These are phyloP conservation scores for Clathrus columnatus DNA, from an alignment of 768 basidiomycete species.

Conservation along the genomic window DNA sequence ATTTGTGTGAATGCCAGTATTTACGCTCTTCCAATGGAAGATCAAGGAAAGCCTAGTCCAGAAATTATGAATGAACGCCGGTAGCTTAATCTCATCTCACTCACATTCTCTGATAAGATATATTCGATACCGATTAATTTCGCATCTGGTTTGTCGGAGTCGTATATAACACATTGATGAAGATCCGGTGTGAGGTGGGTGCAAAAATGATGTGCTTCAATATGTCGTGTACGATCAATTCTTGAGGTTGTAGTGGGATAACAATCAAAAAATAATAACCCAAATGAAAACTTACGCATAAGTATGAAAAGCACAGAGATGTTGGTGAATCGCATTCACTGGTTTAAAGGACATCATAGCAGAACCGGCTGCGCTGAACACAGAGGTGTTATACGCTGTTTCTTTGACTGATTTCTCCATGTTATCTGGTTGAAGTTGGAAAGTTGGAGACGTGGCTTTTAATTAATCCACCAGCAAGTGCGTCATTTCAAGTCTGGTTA, in stretches of 20 bases:
- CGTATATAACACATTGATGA: conserved; percentile 39
- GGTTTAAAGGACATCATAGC: conserved; percentile 27
- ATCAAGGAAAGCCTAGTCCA: conserved; percentile 25
- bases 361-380: conserved; percentile 21
- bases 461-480: no score
- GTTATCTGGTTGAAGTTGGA: no score
- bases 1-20: conserved; percentile 48
- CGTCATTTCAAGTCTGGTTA: no score
- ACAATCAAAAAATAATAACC: background rate
- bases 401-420: conserved; percentile 24
- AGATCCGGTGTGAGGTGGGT: conserved; percentile 30
- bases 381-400: conserved; percentile 19
- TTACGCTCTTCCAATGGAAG: conserved; percentile 39
- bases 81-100: background rate
- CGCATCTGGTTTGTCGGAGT: conserved; percentile 35
- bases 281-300: conserved; percentile 20
- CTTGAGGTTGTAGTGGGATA: conserved; percentile 14
- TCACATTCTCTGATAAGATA: conserved; percentile 34
- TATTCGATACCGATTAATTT: conserved; percentile 48
- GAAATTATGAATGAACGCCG: background rate
- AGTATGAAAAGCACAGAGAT: conserved; percentile 28
- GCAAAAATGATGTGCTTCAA: conserved; percentile 39
- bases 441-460: no score
- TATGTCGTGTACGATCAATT: conserved; percentile 25
- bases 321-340: conserved; percentile 26